Base-by-base conservation (phyloP, 352 stramenopile genomes). In the Pythium coloratum region DNA sequence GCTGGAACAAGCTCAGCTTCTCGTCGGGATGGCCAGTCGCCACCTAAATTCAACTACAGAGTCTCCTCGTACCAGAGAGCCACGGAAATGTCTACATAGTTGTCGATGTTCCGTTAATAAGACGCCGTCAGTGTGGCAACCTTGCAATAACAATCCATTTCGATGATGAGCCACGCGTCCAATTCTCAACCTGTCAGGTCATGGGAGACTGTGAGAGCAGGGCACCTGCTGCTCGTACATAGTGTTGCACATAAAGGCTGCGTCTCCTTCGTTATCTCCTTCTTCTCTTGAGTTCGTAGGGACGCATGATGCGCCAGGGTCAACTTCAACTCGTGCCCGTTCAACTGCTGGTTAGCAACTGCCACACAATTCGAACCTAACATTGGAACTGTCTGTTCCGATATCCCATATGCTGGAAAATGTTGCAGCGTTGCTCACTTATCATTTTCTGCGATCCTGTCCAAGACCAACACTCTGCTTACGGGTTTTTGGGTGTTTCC, bases 1-100 rank as follows among this genome's bases (percentile, higher is more conserved):
- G 76, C 47, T 86, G 78, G 78, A 84, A 86, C 72, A 70, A 75
- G 58, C 60, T 86, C 44, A 74, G 75, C 57, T 86, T 86, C 47
- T 78, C 71, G 13, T 77, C 71, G 30, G 77, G 73, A 20, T 86
- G 77, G 77, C 77, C 77, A 10, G 73, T 68, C 0, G 75, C 61
- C 1, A 44, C 55, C 10, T 67, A 56, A 53, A 6, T 16, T 28
- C 0, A 12, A 50, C 6, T n/a, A 18, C 40, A 10, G 33, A 9
- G 33, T 38, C 33, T 38, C 9, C 5, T 9, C 9, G 33, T 9
- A 10, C 33, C 5, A 9, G 5, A 38, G 9, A 38, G 33, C 33
- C 33, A 6, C 33, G 33, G 9, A 38, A 24, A 24, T 24, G 20
- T 24, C 20, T 24, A 24, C 20, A 24, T 24, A 24, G 20, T 38